These are phyloP conservation scores for Trichoderma sp. DNA, from an alignment of 2,329 filamentous ascomycete genomes.

Conservation along the genomic window DNA sequence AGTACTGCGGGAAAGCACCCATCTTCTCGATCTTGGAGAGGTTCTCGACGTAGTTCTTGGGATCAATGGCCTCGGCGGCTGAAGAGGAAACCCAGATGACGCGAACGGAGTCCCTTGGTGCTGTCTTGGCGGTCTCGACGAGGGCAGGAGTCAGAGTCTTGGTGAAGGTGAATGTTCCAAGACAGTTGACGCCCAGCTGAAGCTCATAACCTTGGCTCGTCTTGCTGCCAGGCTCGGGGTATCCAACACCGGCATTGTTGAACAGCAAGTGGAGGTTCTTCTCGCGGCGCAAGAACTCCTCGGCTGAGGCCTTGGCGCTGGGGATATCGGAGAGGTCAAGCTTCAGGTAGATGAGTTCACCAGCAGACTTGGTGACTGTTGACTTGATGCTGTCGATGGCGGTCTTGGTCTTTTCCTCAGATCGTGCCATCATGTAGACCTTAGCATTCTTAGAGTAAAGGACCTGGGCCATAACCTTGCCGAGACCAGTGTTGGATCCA, in stretches of 20 bases:
- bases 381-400: slow-evolving; percentile 48
- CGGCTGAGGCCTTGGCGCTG: slow-evolving; percentile 32
- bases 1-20: slow-evolving; percentile 26
- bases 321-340: slow-evolving; percentile 45
- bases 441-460: slow-evolving; percentile 56
- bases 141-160: slow-evolving; percentile 40
- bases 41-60: slow-evolving; percentile 7
- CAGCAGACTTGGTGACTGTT: slow-evolving; percentile 35
- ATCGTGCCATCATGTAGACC: slow-evolving; percentile 56
- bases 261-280: slow-evolving; percentile 40
- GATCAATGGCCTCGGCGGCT: neutral
- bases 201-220: slow-evolving; percentile 35
- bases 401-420: slow-evolving; percentile 40
- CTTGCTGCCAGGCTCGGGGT: slow-evolving; percentile 35
- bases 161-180: slow-evolving; percentile 43
- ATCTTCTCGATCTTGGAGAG: slow-evolving; percentile 20
- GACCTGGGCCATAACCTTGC: slow-evolving; percentile 52
- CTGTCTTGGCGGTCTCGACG: slow-evolving; percentile 33
- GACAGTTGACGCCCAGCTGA: slow-evolving; percentile 45
- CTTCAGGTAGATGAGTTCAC: slow-evolving; percentile 43
- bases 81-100: slow-evolving; percentile 38
- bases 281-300: slow-evolving; percentile 28
- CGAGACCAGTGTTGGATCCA: slow-evolving; percentile 44
- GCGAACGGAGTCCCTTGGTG: slow-evolving; percentile 32
- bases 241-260: slow-evolving; percentile 47